These are phyloP conservation scores for Aspergillus sp. DNA, from an alignment of 2,329 filamentous ascomycete species.

Conservation along the genomic window DNA sequence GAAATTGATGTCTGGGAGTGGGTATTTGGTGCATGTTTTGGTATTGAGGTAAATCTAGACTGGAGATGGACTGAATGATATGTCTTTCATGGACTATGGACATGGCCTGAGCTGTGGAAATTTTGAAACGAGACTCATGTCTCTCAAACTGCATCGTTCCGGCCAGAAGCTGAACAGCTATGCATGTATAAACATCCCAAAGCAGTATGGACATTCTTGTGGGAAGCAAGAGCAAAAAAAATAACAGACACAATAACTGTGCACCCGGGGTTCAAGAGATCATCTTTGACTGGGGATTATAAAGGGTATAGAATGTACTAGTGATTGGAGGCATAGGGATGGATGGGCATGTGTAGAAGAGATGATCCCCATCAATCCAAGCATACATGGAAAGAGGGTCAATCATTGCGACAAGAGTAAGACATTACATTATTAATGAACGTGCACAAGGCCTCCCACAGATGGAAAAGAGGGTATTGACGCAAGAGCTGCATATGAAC, in stretches of 20 bases:
- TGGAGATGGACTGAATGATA: neutral
- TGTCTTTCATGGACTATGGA: neutral
- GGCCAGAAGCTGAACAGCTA: neutral
- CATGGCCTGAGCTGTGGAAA: neutral
- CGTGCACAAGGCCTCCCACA: slow-evolving; percentile 19
- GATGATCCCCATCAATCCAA: slow-evolving; percentile 7
- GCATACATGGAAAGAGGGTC: slow-evolving; percentile 13
- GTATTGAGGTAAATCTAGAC: slow-evolving; percentile 49
- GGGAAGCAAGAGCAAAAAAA: neutral
- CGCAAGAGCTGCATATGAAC: slow-evolving; percentile 18
- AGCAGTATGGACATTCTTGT: slow-evolving; percentile 10
- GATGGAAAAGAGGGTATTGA: slow-evolving; percentile 26
- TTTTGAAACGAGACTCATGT: no score
- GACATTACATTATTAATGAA: slow-evolving; percentile 26
- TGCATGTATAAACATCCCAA: neutral
- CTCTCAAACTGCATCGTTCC: no score
- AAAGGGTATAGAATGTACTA: neutral
- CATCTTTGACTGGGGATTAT: neutral
- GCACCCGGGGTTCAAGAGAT: neutral
- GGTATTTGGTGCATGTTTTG: slow-evolving; percentile 82
- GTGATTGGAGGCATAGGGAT: neutral
- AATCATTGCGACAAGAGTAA: slow-evolving; percentile 11
- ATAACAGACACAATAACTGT: neutral
- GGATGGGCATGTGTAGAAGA: slow-evolving; percentile 8
- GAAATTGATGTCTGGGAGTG: slow-evolving; percentile 64